Evolutionary conservation across 257 asterid genomes (phyloP).

Genomic region (Nicotiana undulata): DNA sequence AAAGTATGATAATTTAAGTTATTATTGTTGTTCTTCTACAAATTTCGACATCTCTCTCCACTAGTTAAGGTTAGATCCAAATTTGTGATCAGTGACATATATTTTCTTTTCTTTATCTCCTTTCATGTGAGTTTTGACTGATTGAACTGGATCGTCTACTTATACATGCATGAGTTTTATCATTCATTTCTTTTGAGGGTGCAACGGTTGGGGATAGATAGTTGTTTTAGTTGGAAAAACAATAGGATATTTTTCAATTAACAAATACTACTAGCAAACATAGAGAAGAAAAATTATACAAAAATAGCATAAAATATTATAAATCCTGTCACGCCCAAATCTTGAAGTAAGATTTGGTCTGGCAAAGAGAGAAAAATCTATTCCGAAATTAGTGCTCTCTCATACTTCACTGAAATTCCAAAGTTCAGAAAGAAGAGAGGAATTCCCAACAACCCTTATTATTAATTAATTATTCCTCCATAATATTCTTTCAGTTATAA

Average conservation of each 20-base stretch:
- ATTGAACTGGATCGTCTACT: no score
- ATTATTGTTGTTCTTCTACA: no score
- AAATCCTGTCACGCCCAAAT: conserved; percentile 37
- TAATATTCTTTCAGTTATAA: not conserved
- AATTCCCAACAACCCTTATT: conserved; percentile 3
- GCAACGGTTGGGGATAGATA: no score
- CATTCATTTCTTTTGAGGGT: no score
- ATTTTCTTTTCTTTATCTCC: no score
- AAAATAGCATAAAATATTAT: not conserved
- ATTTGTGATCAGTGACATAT: no score
- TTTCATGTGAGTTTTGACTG: no score
- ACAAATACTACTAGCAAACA: not conserved
- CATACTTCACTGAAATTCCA: conserved; percentile 21
- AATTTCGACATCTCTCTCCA: no score
- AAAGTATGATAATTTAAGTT: no score
- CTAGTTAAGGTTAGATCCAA: no score
- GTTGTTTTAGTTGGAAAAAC: no score
- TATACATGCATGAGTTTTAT: no score
- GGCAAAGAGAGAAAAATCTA: conserved; percentile 18
- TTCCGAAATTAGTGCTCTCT: conserved; percentile 30
- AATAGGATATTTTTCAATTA: not conserved
- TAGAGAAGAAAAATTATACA: not conserved
- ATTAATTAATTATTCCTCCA: conserved; percentile 27
- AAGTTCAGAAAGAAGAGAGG: not conserved
- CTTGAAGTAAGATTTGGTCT: conserved; percentile 30